Evolutionary conservation across 441 rosid species (phyloP).

Genomic region (Populus hybrid): DNA sequence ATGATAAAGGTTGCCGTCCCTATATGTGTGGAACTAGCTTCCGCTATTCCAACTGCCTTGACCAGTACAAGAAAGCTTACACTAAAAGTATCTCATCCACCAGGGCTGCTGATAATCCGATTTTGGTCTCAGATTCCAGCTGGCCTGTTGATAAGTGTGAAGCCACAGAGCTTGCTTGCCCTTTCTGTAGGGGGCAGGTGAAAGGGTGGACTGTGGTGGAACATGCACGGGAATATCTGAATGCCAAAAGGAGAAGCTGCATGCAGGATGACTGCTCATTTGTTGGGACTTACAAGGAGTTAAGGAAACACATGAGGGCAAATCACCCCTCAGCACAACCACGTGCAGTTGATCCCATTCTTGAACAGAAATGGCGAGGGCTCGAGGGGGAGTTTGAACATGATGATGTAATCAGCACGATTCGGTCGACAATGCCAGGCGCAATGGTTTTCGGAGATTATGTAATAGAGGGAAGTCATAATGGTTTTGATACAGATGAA

Average conservation of each 20-base stretch:
- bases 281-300: conserved; percentile 76
- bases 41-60: conserved; percentile 91
- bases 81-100: conserved; percentile 48
- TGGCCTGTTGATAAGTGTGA: conserved; percentile 51
- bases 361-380: conserved; percentile 86
- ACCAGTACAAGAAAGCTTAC: conserved; percentile 83
- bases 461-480: conserved; percentile 61
- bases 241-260: conserved; percentile 75
- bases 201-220: conserved; percentile 98
- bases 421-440: conserved; percentile 86
- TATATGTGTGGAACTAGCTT: conserved; percentile 98
- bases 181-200: conserved; percentile 96
- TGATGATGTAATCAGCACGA: conserved; percentile 75
- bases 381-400: conserved; percentile 73
- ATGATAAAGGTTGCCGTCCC: conserved; percentile 95
- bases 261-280: conserved; percentile 90
- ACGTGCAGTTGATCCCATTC: conserved; percentile 68
- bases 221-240: conserved; percentile 75
- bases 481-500: conserved; percentile 47
- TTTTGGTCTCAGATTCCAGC: conserved; percentile 30
- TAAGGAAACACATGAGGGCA: conserved; percentile 83
- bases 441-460: conserved; percentile 86
- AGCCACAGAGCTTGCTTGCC: conserved; percentile 68
- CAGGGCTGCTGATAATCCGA: conserved; percentile 34
- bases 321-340: conserved; percentile 83